Evolutionary conservation across 768 basidiomycete genomes (phyloP).

Genomic region (Hericium rajendrae): DNA sequence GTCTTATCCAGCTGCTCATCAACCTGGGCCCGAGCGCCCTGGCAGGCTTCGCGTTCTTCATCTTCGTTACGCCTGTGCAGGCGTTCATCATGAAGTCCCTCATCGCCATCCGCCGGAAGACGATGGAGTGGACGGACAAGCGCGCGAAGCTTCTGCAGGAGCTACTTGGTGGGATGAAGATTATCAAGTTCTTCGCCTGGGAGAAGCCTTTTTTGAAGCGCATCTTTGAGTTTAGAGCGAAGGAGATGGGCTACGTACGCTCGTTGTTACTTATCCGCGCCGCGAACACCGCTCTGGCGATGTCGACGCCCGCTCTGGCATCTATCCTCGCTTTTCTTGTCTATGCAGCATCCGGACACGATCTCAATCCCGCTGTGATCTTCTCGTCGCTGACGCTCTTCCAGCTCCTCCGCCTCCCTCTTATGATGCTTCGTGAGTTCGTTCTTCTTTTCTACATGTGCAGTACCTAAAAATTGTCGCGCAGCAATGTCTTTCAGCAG

Average conservation of each 20-base stretch:
- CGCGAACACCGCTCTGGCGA: slow-evolving; percentile 55
- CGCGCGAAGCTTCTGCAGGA: slow-evolving; percentile 86
- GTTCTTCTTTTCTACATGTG: neutral
- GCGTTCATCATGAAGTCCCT: slow-evolving; percentile 63
- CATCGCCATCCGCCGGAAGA: slow-evolving; percentile 57
- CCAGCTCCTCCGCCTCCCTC: slow-evolving; percentile 70
- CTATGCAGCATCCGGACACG: slow-evolving; percentile 65
- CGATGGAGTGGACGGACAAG: slow-evolving; percentile 87
- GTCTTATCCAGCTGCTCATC: slow-evolving; percentile 61
- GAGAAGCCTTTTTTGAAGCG: slow-evolving; percentile 71
- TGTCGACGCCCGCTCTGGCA: slow-evolving; percentile 69
- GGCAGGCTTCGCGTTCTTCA: slow-evolving; percentile 50
- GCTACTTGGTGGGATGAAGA: slow-evolving; percentile 78
- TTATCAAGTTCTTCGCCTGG: slow-evolving; percentile 92
- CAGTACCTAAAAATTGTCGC: neutral
- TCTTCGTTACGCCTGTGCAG: slow-evolving; percentile 68
- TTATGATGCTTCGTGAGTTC: slow-evolving; percentile 55
- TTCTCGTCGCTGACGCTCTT: slow-evolving; percentile 85
- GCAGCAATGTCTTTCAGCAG: slow-evolving; percentile 63
- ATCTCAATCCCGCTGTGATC: slow-evolving; percentile 57
- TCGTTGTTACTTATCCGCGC: slow-evolving; percentile 56
- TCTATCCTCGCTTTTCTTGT: slow-evolving; percentile 71
- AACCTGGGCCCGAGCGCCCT: slow-evolving; percentile 58
- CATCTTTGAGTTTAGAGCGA: slow-evolving; percentile 56
- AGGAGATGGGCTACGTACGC: slow-evolving; percentile 67